Base-by-base conservation (phyloP, 192 early-diverging fungal genomes). In the Coemansia brasiliensis region DNA sequence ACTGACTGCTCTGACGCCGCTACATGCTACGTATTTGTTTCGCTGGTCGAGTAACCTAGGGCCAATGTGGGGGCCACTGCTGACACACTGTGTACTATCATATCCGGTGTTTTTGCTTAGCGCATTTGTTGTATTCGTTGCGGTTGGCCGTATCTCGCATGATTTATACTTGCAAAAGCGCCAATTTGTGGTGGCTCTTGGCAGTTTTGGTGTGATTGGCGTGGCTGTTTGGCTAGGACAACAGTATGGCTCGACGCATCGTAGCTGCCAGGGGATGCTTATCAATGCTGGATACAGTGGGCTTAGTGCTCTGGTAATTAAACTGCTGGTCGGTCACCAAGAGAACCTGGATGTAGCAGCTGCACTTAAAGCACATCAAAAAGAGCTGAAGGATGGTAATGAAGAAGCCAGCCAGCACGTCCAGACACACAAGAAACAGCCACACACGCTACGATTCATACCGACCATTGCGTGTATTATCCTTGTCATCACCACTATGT, bases 1-100 rank as follows among this genome's bases (percentile, higher is more conserved):
- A 3, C 46, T 84, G 48, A 65, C 82, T 5, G 83, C 84, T n/a
- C 52, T 69, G 40, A 70, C 84, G 10, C 84, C 86, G 32, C 35
- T 72, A 41, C 74, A 66, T 7, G 57, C 69, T 0, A 59, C 62
- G 16, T 55, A 67, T 38, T 49, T 85, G 69, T 84, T 85, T 59
- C 61, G 63, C 40, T 74, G 68, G 37, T 85, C 84, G 5, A 74
- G 67, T 3, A n/a, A 65, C 37, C 63, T 84, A 50, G 85, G 87
- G 10, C 85, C 87, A 5, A 55, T 70, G 59, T 72, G 79, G 68
- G 87, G 87, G 0, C 81, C 87, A 25, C 73, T 83, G 12, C 13
- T 84, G 46, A 84, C 82, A 10, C 85, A 88, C 18, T 43, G 82
- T 32, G 32, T 64, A 24, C 58, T 88, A 2, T 67, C 81, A 17